Conservation (phyloP, 2,329 filamentous ascomycete species). For the Zymoseptoria passerinii region DNA sequence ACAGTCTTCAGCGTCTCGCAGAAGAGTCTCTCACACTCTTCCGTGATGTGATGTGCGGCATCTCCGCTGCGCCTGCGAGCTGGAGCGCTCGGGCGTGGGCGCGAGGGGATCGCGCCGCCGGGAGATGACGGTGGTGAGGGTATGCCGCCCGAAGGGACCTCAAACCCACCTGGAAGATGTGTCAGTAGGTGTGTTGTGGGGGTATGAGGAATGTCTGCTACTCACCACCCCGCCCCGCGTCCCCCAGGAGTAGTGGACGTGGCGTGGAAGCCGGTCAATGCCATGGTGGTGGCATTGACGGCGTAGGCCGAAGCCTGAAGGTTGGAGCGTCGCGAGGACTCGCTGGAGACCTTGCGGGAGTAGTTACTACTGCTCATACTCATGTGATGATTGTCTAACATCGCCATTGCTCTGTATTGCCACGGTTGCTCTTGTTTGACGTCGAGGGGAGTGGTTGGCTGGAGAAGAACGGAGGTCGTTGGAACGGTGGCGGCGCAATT, state of each 20-base stretch:
- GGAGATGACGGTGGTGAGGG: conserved; percentile 81
- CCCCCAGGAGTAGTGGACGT: conserved; percentile 77
- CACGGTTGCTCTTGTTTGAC: conserved; percentile 34
- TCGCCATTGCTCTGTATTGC: conserved; percentile 55
- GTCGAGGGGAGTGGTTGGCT: conserved; percentile 2
- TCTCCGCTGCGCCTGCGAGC: conserved; percentile 54
- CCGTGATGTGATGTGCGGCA: conserved; percentile 93
- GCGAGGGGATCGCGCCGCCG: conserved; percentile 29
- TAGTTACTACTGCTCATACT: conserved; percentile 60
- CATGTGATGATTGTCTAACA: conserved; percentile 62
- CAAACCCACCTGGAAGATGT: conserved; percentile 76
- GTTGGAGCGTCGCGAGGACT: conserved; percentile 61
- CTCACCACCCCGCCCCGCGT: conserved; percentile 46
- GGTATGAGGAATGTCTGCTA: neutral
- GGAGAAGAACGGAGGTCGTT: neutral
- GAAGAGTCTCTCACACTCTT: conserved; percentile 99
- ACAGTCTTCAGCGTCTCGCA: conserved; percentile 88
- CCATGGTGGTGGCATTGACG: conserved; percentile 60
- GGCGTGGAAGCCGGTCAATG: conserved; percentile 69
- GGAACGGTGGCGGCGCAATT: neutral
- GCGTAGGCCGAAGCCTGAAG: conserved; percentile 89
- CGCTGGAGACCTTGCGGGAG: conserved; percentile 38
- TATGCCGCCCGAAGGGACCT: conserved; percentile 72
- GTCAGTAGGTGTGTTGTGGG: neutral
- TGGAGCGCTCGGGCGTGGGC: conserved; percentile 18